Percentiles rank a stretch among this genome's conserved stretches.
Evolutionary conservation across 177 flowering plant species (phyloP).

Genomic region (Vitis hybrid): DNA sequence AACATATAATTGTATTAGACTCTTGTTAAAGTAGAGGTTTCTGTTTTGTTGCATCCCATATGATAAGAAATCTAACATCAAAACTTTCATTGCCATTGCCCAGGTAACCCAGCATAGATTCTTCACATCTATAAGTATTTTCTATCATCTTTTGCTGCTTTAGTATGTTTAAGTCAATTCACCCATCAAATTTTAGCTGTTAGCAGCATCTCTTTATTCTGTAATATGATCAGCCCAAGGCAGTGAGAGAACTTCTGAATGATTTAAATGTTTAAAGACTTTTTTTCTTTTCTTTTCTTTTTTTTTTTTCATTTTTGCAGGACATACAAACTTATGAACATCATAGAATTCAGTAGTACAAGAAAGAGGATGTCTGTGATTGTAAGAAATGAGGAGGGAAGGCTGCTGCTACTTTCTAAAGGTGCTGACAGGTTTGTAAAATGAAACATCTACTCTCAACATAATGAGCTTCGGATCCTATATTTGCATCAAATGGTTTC

Average conservation of each 20-base stretch:
- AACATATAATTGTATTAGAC: not conserved
- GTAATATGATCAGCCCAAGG: not conserved
- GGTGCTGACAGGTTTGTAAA: slow-evolving; percentile 66
- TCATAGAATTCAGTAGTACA: slow-evolving; percentile 58
- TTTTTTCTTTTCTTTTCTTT: not conserved
- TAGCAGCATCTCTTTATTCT: not conserved
- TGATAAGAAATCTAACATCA: not conserved
- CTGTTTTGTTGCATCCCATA: not conserved
- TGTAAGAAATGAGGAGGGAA: slow-evolving; percentile 48
- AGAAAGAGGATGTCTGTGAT: slow-evolving; percentile 72
- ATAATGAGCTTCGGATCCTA: not conserved
- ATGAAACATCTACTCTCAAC: not conserved
- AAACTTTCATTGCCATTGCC: not conserved
- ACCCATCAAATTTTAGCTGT: not conserved
- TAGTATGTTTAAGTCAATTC: not conserved
- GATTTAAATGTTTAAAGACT: not conserved
- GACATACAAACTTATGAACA: slow-evolving; percentile 41
- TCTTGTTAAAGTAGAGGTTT: not conserved
- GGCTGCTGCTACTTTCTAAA: slow-evolving; percentile 49
- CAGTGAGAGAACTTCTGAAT: not conserved
- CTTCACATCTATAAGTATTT: not conserved
- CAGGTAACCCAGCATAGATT: not conserved
- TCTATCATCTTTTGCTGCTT: not conserved
- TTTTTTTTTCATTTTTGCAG: slow-evolving; percentile 27
- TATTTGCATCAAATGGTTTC: not conserved